Conservation (phyloP, 371 early-diverging fungal genomes). For the Entomophthora muscae region DNA sequence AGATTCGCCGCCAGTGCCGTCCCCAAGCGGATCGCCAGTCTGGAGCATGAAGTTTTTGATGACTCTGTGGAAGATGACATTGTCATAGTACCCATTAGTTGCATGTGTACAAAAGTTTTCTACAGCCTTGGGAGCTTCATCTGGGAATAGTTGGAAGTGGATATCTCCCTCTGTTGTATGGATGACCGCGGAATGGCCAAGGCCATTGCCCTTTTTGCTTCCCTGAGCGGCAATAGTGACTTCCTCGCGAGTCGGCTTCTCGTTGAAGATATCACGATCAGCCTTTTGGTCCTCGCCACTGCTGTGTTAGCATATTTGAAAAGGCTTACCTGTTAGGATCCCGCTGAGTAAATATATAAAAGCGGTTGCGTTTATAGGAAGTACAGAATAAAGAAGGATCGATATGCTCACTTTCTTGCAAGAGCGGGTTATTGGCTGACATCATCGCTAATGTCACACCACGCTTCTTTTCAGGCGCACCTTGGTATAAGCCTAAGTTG, state of each 20-base stretch:
- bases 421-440: constrained; percentile 68
- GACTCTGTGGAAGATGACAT: constrained; percentile 72
- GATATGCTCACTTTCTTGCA: constrained; percentile 40
- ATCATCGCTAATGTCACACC: constrained; percentile 69
- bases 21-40: constrained; percentile 63
- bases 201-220: constrained; percentile 20
- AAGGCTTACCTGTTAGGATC: constrained; percentile 60
- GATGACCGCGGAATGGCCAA: constrained; percentile 58
- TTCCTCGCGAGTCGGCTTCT: constrained; percentile 90
- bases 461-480: constrained; percentile 58
- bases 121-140: constrained; percentile 80
- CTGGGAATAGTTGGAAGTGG: constrained; percentile 61
- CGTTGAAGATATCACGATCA: constrained; percentile 90
- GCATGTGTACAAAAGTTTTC: constrained; percentile 76
- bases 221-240: constrained; percentile 62
- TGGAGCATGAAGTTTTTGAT: constrained; percentile 88
- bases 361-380: constrained; percentile 77
- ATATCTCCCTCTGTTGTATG: constrained; percentile 82
- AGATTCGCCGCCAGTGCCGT: constrained; percentile 93
- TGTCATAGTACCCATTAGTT: constrained; percentile 56
- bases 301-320: background rate
- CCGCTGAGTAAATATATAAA: constrained; percentile 74
- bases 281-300: constrained; percentile 32
- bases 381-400: constrained; percentile 85
- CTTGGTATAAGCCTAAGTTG: constrained; percentile 75